These are phyloP conservation scores for Vanderwaltozyma tropicalis DNA, from an alignment of 805 yeast species.

Conservation along the genomic window DNA sequence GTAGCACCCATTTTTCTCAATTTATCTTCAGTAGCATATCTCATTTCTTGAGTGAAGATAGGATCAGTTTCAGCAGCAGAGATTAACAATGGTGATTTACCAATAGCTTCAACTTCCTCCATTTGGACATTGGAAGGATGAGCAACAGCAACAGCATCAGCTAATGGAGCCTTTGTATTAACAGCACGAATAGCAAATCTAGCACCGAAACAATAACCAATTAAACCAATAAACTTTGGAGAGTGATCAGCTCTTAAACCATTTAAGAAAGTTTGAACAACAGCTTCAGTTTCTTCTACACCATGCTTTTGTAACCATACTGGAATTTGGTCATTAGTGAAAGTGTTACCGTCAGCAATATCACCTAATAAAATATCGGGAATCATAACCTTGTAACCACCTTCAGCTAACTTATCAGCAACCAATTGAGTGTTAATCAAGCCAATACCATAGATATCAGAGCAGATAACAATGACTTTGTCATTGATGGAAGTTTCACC, in stretches of 20 bases:
- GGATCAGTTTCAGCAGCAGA: conserved; percentile 66
- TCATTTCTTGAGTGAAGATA: conserved; percentile 52
- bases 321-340: conserved; percentile 18
- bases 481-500: conserved; percentile 31
- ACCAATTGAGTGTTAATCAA: conserved; percentile 47
- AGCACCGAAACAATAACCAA: conserved; percentile 86
- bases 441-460: conserved; percentile 62
- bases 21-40: conserved; percentile 50
- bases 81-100: conserved; percentile 51
- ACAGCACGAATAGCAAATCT: conserved; percentile 49
- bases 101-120: conserved; percentile 53
- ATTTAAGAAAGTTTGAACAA: conserved; percentile 39
- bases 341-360: conserved; percentile 28
- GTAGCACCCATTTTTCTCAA: conserved; percentile 43
- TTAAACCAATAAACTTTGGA: conserved; percentile 42
- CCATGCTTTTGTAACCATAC: conserved; percentile 49
- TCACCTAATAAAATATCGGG: conserved; percentile 66
- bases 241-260: conserved; percentile 34
- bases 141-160: conserved; percentile 61
- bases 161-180: conserved; percentile 27
- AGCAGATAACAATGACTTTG: conserved; percentile 19
- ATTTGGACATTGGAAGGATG: conserved; percentile 70
- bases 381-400: conserved; percentile 54
- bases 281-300: conserved; percentile 37
- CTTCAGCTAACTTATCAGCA: conserved; percentile 55